A percentile compares a stretch with the other conserved stretches of the same genome.
Evolutionary conservation across 2,329 filamentous ascomycete species (phyloP).

Genomic region (Calonectria honghensis): DNA sequence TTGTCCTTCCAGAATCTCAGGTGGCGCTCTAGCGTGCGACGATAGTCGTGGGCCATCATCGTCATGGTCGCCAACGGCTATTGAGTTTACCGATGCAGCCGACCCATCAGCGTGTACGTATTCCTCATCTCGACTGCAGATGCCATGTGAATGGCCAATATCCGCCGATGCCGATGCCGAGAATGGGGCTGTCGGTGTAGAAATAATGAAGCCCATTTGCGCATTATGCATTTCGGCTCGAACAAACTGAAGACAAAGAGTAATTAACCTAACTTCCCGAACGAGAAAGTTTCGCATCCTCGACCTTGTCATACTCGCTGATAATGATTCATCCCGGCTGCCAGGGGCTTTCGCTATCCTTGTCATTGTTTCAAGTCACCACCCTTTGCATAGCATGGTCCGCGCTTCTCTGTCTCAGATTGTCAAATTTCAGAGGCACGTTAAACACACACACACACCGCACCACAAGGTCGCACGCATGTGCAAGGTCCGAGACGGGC

Average conservation of each 20-base stretch:
- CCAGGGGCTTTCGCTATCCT: constrained; percentile 32
- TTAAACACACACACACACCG: constrained; percentile 40
- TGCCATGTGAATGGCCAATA: background rate
- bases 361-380: constrained; percentile 50
- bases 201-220: constrained; percentile 15
- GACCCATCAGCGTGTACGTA: constrained; percentile 14
- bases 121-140: constrained; percentile 26
- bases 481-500: constrained; percentile 13
- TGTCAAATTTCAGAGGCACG: constrained; percentile 51
- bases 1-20: constrained; percentile 21
- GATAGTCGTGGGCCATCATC: constrained; percentile 1
- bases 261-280: constrained; percentile 30
- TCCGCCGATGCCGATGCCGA: constrained; percentile 7
- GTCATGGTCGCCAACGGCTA: constrained; percentile 8
- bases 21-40: constrained; percentile 12
- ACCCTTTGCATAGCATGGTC: constrained; percentile 41
- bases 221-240: constrained; percentile 8
- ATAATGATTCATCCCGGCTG: constrained; percentile 26
- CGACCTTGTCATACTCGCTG: constrained; percentile 22
- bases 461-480: constrained; percentile 25
- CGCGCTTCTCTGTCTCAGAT: constrained; percentile 52
- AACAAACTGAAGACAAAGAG: constrained; percentile 25
- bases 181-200: constrained; percentile 10
- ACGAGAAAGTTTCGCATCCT: constrained; percentile 23
- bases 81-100: constrained; percentile 21